phyloP scores from a whole-genome alignment of 495 filamentous ascomycete species.

The Cenococcum geophilum region DNA sequence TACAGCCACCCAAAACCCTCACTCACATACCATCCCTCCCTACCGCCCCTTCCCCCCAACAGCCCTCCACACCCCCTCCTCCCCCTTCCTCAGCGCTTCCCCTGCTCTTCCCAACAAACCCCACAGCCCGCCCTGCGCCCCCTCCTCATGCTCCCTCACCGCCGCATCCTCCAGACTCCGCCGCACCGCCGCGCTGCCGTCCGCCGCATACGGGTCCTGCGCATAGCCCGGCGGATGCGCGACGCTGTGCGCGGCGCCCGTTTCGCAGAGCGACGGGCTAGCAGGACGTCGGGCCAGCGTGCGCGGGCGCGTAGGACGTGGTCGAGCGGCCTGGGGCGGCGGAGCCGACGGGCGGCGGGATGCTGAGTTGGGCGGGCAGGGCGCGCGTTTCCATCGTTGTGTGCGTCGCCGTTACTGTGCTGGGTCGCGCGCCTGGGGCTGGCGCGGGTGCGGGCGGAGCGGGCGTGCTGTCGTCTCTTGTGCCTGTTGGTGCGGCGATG shows the following conservation, averaged over 20 bases:
- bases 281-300: too few species aligned
- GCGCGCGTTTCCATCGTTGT: too few species aligned
- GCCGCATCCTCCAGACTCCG: conserved; percentile 58
- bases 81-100: neutral
- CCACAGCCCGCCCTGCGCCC: conserved; percentile 32
- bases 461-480: conserved; percentile 26
- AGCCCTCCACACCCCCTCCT: conserved; percentile 6
- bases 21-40: neutral
- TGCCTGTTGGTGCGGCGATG: conserved; percentile 25
- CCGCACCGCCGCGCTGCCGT: conserved; percentile 40
- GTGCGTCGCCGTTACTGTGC: too few species aligned
- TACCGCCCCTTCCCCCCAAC: conserved; percentile 5
- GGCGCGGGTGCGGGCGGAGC: too few species aligned
- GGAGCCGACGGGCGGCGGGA: too few species aligned
- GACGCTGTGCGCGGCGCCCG: conserved; percentile 32
- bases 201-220: conserved; percentile 49
- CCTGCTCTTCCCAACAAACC: conserved; percentile 10
- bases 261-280: conserved; percentile 5
- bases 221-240: conserved; percentile 49
- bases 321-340: too few species aligned
- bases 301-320: too few species aligned
- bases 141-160: conserved; percentile 52
- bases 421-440: too few species aligned
- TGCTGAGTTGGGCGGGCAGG: too few species aligned
- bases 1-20: neutral